phyloP scores from a whole-genome alignment of 179 eudicot genomes.

The Gypsophila paniculata region DNA sequence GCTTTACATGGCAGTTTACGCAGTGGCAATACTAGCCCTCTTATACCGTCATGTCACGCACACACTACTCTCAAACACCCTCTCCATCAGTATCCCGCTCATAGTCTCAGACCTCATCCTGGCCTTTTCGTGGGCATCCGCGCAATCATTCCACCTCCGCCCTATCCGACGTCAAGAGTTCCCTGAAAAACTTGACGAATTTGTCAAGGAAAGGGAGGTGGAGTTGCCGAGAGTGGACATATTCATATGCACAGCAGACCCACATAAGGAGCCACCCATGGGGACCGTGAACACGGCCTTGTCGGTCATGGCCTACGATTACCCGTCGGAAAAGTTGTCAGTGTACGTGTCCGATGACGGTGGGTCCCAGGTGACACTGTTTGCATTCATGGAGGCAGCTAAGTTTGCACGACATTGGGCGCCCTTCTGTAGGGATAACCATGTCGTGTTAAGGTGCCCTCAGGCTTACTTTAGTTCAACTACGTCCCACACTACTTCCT shows the following conservation, averaged over 20 bases:
- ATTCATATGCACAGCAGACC: conserved; percentile 85
- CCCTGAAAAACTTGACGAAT: conserved; percentile 38
- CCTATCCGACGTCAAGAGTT: conserved; percentile 46
- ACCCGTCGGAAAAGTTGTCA: conserved; percentile 63
- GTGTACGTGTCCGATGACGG: conserved; percentile 85
- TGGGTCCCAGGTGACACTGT: conserved; percentile 72
- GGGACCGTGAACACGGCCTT: conserved; percentile 72
- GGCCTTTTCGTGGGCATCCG: conserved; percentile 51
- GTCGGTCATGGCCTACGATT: conserved; percentile 79
- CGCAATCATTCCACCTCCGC: conserved; percentile 50
- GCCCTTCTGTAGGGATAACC: conserved; percentile 59
- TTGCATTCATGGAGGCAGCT: conserved; percentile 71
- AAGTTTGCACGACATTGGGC: conserved; percentile 62
- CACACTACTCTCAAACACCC: conserved; percentile 31
- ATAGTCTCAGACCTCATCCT: conserved; percentile 52
- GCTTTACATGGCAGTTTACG: conserved; percentile 42
- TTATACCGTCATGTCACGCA: conserved; percentile 42
- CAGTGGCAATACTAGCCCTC: conserved; percentile 41
- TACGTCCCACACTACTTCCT: not conserved
- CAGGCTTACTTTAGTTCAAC: conserved; percentile 43
- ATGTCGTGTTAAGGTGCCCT: conserved; percentile 49
- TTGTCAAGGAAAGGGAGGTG: not conserved
- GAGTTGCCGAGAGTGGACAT: conserved; percentile 52
- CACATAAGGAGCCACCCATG: conserved; percentile 76
- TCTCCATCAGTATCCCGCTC: conserved; percentile 23